Conservation (phyloP, 768 basidiomycete species). For the Kwoniella sp. region DNA sequence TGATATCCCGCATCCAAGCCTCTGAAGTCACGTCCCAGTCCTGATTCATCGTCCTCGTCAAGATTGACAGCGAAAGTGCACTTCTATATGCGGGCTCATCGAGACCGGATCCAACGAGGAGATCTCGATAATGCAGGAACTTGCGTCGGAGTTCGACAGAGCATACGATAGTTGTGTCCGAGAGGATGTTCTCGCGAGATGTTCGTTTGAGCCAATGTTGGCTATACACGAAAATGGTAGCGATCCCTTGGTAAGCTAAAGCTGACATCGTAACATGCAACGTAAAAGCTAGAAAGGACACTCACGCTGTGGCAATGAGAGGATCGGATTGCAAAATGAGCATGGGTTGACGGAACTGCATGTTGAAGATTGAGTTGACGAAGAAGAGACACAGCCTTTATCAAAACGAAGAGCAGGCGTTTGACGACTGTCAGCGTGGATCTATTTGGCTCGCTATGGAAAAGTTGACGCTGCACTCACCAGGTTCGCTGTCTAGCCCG, state of each 20-base stretch:
- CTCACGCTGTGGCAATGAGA: conserved; percentile 29
- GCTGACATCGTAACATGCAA: neutral
- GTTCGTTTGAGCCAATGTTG: conserved; percentile 30
- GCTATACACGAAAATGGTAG: conserved; percentile 6
- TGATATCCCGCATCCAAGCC: conserved; percentile 36
- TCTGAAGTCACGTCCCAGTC: conserved; percentile 33
- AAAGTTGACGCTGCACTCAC: conserved; percentile 11
- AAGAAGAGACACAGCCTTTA: conserved; percentile 36
- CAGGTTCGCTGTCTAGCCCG: conserved; percentile 29
- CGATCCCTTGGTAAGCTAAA: neutral
- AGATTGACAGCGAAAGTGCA: conserved; percentile 28
- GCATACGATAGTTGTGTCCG: conserved; percentile 27
- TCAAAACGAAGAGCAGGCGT: neutral
- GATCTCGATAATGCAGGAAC: conserved; percentile 35
- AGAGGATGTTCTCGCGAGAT: conserved; percentile 20
- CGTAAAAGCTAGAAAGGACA: neutral
- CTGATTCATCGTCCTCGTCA: conserved; percentile 39
- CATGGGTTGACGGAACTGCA: conserved; percentile 40
- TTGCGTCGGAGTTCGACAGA: conserved; percentile 35
- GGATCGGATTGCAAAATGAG: conserved; percentile 36
- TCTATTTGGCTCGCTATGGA: too few relatives aligned
- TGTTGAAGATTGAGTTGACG: conserved; percentile 37
- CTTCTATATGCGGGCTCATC: conserved; percentile 19
- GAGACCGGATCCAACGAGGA: conserved; percentile 25
- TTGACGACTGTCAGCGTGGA: too few relatives aligned